Conservation (phyloP, 2,329 filamentous ascomycete genomes). For the Scopulariopsis brevicaulis region DNA sequence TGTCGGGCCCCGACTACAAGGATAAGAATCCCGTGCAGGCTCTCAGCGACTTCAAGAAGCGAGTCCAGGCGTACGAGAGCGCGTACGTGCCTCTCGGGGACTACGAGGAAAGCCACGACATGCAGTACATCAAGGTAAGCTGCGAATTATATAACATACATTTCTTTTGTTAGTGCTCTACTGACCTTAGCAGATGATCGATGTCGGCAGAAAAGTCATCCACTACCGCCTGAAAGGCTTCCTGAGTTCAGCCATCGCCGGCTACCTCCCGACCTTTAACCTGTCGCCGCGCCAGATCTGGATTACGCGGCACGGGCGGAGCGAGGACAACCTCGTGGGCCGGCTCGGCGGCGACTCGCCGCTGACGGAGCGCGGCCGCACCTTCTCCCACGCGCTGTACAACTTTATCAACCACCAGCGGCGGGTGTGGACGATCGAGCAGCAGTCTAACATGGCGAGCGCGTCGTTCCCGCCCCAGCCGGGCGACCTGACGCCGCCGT, state of each 20-base stretch:
- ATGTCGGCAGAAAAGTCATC: constrained; percentile 89
- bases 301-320: constrained; percentile 94
- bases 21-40: constrained; percentile 83
- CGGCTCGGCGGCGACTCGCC: constrained; percentile 87
- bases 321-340: constrained; percentile 72
- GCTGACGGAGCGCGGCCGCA: constrained; percentile 67
- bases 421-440: constrained; percentile 70
- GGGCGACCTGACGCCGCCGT: constrained; percentile 88
- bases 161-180: neutral
- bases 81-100: constrained; percentile 85
- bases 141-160: neutral
- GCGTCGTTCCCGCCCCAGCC: constrained; percentile 81
- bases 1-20: constrained; percentile 91
- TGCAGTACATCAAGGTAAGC: constrained; percentile 77
- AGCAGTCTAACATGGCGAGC: constrained; percentile 64
- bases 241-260: constrained; percentile 81
- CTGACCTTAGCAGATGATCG: constrained; percentile 58
- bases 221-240: constrained; percentile 88
- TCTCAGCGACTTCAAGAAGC: constrained; percentile 81
- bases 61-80: constrained; percentile 86
- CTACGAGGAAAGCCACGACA: constrained; percentile 79
- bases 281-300: constrained; percentile 91
- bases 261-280: constrained; percentile 95
- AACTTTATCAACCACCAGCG: constrained; percentile 76
- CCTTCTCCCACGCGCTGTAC: constrained; percentile 70